Percentiles rank a stretch among this genome's conserved stretches.
Evolutionary conservation across 2,329 filamentous ascomycete species (phyloP).

Genomic region (Incumbomyces lentus): DNA sequence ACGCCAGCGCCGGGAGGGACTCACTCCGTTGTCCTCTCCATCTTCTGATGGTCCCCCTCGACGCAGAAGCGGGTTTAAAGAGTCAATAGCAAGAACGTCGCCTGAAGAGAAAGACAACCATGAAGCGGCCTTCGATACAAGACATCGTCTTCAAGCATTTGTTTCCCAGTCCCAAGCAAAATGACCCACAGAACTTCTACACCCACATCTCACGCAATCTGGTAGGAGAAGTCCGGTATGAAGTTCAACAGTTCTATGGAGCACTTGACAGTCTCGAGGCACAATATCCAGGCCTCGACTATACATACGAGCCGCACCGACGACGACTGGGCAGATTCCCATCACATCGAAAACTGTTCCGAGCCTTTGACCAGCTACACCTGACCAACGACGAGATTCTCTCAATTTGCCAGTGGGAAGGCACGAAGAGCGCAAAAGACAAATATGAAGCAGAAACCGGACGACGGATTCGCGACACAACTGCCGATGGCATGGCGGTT

Average conservation of each 20-base stretch:
- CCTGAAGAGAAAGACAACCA: constrained; percentile 25
- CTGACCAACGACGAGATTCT: constrained; percentile 51
- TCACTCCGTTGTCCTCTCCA: neutral
- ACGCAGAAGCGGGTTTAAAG: neutral
- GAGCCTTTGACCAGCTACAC: constrained; percentile 48
- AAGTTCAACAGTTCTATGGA: constrained; percentile 55
- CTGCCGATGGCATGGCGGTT: constrained; percentile 43
- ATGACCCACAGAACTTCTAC: constrained; percentile 49
- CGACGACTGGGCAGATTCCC: constrained; percentile 52
- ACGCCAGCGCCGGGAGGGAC: no score
- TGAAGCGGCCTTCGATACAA: constrained; percentile 51
- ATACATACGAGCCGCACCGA: constrained; percentile 50
- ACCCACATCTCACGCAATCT: constrained; percentile 51
- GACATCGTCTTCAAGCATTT: constrained; percentile 49
- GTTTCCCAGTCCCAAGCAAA: constrained; percentile 46
- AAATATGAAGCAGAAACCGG: constrained; percentile 45
- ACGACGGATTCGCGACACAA: constrained; percentile 51
- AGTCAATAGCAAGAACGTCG: neutral
- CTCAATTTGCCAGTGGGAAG: constrained; percentile 51
- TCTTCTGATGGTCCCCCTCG: neutral
- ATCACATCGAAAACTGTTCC: constrained; percentile 51
- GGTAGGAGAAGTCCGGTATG: constrained; percentile 54
- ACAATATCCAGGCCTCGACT: constrained; percentile 57
- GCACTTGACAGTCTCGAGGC: constrained; percentile 54
- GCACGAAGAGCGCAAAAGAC: constrained; percentile 38